phyloP scores from a whole-genome alignment of 169 alveolate genomes.

The Eimeria brunetti region DNA sequence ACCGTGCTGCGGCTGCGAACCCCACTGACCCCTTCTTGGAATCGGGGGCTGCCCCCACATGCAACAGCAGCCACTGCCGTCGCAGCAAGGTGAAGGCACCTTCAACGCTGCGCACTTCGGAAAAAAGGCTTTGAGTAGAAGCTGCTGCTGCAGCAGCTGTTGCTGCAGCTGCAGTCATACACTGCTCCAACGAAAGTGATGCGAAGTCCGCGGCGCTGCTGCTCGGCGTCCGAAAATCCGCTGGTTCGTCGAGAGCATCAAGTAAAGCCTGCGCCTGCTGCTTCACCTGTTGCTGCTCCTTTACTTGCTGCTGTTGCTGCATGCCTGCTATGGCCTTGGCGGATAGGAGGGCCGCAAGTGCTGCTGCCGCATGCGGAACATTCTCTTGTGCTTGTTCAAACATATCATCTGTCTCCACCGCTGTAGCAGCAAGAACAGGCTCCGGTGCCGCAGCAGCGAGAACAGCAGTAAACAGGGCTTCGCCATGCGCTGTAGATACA shows the following conservation, averaged over 20 bases:
- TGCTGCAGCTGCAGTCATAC: slow-evolving; percentile 26
- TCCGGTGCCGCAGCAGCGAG: slow-evolving; percentile 54
- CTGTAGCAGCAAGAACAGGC: slow-evolving; percentile 1
- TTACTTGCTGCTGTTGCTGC: slow-evolving; percentile 32
- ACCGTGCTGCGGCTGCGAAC: background rate
- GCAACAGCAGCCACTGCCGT: slow-evolving; percentile 48
- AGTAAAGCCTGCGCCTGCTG: background rate
- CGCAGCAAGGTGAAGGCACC: slow-evolving; percentile 49
- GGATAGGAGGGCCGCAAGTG: slow-evolving; percentile 58
- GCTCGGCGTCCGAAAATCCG: background rate
- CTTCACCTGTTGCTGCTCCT: slow-evolving; percentile 29
- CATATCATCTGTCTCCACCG: background rate
- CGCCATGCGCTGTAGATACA: slow-evolving; percentile 12
- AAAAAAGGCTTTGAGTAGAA: background rate
- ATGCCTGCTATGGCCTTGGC: slow-evolving; percentile 48
- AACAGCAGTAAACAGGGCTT: slow-evolving; percentile 11
- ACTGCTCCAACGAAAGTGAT: background rate
- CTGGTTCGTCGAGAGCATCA: background rate
- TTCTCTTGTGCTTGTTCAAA: slow-evolving; percentile 60
- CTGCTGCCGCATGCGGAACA: slow-evolving; percentile 68
- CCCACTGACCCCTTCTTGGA: slow-evolving; percentile 1
- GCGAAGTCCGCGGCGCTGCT: background rate
- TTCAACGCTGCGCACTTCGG: slow-evolving; percentile 41
- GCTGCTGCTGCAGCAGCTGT: slow-evolving; percentile 12
- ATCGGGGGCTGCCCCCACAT: background rate